A percentile compares a stretch with the other conserved stretches of the same genome.
These are phyloP conservation scores for Megacollybia marginata DNA, from an alignment of 768 basidiomycete genomes.

Conservation along the genomic window DNA sequence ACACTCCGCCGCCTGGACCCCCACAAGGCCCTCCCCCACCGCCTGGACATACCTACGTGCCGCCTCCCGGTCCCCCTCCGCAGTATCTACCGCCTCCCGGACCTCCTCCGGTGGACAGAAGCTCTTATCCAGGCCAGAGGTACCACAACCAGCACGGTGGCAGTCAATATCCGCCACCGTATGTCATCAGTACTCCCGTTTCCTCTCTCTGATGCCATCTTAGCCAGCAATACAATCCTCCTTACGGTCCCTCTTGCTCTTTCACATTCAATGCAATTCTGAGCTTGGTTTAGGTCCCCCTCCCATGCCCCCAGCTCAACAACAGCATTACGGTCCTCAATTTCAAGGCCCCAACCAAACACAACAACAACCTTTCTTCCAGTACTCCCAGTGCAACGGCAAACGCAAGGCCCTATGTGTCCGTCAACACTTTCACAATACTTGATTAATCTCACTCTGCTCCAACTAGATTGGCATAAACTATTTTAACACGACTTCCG, in stretches of 20 bases:
- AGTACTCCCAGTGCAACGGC: conserved; percentile 86
- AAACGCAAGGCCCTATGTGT: conserved; percentile 86
- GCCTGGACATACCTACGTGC: too few species aligned
- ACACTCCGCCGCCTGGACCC: conserved; percentile 11
- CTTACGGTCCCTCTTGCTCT: conserved; percentile 9
- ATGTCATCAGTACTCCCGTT: conserved; percentile 1
- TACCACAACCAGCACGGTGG: conserved; percentile 26
- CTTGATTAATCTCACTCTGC: neutral
- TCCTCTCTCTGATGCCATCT: conserved; percentile 1
- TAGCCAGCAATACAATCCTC: conserved; percentile 17
- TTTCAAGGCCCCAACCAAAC: conserved; percentile 37
- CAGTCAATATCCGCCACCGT: conserved; percentile 16
- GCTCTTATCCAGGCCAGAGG: conserved; percentile 36
- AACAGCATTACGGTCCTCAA: conserved; percentile 61
- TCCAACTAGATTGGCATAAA: conserved; percentile 75
- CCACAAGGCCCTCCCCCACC: conserved; percentile 29
- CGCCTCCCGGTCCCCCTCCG: conserved; percentile 22
- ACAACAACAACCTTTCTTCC: conserved; percentile 59
- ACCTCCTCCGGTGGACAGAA: conserved; percentile 22
- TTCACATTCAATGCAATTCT: conserved; percentile 7
- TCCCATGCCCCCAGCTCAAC: conserved; percentile 43
- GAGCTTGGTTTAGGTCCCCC: conserved; percentile 27
- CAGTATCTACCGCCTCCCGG: conserved; percentile 18
- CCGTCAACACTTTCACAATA: conserved; percentile 17
- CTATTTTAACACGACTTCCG: conserved; percentile 62